Evolutionary conservation across 257 asterid species (phyloP).

Genomic region (Eucommia ulmoides): DNA sequence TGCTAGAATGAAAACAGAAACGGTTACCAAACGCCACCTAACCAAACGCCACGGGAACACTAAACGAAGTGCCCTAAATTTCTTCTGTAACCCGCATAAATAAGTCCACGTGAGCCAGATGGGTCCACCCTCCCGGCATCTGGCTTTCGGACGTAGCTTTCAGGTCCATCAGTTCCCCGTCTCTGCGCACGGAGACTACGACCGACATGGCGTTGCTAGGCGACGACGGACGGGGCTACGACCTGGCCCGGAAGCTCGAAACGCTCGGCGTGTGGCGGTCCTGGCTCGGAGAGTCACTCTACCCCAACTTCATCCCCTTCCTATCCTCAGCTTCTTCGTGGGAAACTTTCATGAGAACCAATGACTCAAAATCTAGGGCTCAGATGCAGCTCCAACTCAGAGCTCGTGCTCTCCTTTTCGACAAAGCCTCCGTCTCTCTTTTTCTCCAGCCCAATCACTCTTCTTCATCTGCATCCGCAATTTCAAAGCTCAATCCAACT

Average conservation of each 20-base stretch:
- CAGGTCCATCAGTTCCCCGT: neutral
- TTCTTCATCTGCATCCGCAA: conserved; percentile 14
- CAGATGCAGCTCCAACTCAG: conserved; percentile 87
- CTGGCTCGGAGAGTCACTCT: conserved; percentile 82
- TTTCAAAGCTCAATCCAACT: conserved; percentile 66
- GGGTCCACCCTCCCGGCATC: too few species aligned
- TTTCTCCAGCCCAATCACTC: conserved; percentile 25
- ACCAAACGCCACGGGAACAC: too few species aligned
- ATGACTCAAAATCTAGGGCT: conserved; percentile 43
- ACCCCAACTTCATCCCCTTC: conserved; percentile 48
- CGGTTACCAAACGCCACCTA: too few species aligned
- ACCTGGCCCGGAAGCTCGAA: conserved; percentile 87
- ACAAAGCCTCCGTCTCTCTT: conserved; percentile 64
- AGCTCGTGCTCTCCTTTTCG: conserved; percentile 83
- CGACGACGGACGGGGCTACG: conserved; percentile 87
- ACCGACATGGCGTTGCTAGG: conserved; percentile 62
- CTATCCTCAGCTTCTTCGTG: conserved; percentile 68
- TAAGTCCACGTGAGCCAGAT: too few species aligned
- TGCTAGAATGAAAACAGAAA: too few species aligned
- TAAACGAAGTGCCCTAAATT: too few species aligned
- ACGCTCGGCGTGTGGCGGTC: conserved; percentile 73
- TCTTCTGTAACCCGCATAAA: too few species aligned
- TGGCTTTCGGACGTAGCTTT: neutral
- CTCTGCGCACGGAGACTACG: neutral
- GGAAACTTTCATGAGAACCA: conserved; percentile 79